Conservation (phyloP, 2,329 filamentous ascomycete genomes). For the Pseudogymnoascus sp. region DNA sequence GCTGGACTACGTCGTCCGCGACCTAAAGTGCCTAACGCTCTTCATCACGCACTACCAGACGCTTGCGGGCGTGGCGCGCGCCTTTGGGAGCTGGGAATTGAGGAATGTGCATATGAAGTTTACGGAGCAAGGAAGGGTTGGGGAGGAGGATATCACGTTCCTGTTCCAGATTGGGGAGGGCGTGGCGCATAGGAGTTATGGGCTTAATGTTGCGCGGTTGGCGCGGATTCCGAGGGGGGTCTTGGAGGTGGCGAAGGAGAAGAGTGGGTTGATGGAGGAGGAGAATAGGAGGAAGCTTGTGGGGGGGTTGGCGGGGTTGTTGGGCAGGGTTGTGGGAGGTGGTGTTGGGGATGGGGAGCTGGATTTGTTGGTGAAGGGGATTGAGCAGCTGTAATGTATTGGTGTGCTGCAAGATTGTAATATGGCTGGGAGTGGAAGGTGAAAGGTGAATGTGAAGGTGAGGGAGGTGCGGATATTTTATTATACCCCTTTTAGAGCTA, state of each 20-base stretch:
- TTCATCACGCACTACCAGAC: conserved; percentile 99
- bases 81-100: conserved; percentile 55
- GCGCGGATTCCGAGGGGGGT: conserved; percentile 71
- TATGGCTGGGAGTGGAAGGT: neutral
- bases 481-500: conserved; percentile 7
- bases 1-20: conserved; percentile 69
- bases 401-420: neutral
- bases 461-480: neutral
- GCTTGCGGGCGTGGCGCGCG: conserved; percentile 60
- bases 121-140: conserved; percentile 35
- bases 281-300: conserved; percentile 57
- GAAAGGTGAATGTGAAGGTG: neutral
- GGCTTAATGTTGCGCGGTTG: conserved; percentile 81
- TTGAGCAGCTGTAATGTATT: conserved; percentile 47
- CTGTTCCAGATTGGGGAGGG: conserved; percentile 87
- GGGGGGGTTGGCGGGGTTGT: conserved; percentile 23
- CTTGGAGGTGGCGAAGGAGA: conserved; percentile 68
- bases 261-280: conserved; percentile 73
- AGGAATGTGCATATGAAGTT: conserved; percentile 95
- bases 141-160: conserved; percentile 78
- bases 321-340: conserved; percentile 21
- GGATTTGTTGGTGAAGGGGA: conserved; percentile 27
- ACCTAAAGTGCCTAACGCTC: conserved; percentile 68
- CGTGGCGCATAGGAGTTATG: conserved; percentile 88
- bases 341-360: conserved; percentile 19